phyloP scores from a whole-genome alignment of 1,139 yeast genomes.

The Hyphopichia burtonii region DNA sequence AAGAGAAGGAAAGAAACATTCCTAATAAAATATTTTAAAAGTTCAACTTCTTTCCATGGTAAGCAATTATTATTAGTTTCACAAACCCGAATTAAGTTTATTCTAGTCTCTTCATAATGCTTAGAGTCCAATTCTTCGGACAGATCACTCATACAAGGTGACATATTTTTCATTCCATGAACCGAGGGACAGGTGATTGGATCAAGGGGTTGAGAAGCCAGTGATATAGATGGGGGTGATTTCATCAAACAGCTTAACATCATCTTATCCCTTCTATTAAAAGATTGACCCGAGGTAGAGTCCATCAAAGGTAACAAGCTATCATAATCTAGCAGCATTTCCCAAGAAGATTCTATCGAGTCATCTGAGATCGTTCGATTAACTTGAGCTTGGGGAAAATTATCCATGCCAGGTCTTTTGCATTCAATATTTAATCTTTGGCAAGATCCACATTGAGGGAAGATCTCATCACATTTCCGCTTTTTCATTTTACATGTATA shows the following conservation, averaged over 20 bases:
- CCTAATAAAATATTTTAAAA: conserved; percentile 15
- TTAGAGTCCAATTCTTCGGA: conserved; percentile 5
- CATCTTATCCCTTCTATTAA: conserved; percentile 12
- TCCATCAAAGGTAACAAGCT: conserved; percentile 5
- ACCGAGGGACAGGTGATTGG: neutral
- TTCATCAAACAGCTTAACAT: conserved; percentile 13
- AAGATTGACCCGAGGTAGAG: conserved; percentile 2
- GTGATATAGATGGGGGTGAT: neutral
- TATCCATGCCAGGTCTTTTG: conserved; percentile 1
- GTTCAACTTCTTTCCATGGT: conserved; percentile 11
- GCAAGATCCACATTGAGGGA: conserved; percentile 47
- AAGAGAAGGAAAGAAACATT: conserved; percentile 17
- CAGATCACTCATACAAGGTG: conserved; percentile 3
- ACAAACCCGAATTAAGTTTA: conserved; percentile 8
- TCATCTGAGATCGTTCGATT: no score
- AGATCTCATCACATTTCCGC: conserved; percentile 50
- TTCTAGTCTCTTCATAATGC: conserved; percentile 10
- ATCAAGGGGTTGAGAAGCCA: neutral
- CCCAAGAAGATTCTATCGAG: no score
- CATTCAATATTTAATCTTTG: conserved; percentile 22
- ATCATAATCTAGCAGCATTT: neutral
- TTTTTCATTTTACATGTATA: conserved; percentile 30
- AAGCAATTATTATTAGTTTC: conserved; percentile 4
- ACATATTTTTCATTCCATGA: no score
- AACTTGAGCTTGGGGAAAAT: no score